Percentiles rank a stretch among this genome's conserved stretches.
phyloP scores from a whole-genome alignment of 352 stramenopile genomes.

The Globisporangium apiculatum region DNA sequence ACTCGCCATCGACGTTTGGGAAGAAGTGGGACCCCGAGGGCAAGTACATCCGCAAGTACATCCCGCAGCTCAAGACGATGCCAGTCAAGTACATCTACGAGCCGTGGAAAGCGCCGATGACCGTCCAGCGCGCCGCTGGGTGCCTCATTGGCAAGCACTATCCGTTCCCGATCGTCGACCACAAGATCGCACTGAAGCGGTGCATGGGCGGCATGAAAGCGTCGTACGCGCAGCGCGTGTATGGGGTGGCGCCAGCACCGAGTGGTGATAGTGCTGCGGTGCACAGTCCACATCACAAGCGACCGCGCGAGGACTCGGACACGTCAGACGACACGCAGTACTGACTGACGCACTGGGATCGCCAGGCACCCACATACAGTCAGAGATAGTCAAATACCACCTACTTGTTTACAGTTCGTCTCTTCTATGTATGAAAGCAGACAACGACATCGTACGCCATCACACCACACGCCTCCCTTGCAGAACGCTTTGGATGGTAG shows the following conservation, averaged over 20 bases:
- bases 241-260: slow-evolving; percentile 6
- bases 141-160: slow-evolving; percentile 93
- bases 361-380: too few species aligned
- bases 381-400: too few species aligned
- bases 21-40: slow-evolving; percentile 96
- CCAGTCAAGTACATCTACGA: slow-evolving; percentile 90
- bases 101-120: slow-evolving; percentile 17
- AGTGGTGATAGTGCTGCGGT: neutral
- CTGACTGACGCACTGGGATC: too few species aligned
- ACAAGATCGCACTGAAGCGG: slow-evolving; percentile 25
- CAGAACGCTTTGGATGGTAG: too few species aligned
- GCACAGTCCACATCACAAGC: slow-evolving; percentile 5
- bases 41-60: slow-evolving; percentile 90
- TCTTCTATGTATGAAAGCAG: too few species aligned
- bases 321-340: slow-evolving; percentile 8
- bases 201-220: slow-evolving; percentile 86
- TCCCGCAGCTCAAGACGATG: slow-evolving; percentile 83
- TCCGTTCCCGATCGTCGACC: slow-evolving; percentile 93
- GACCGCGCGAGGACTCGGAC: slow-evolving; percentile 7
- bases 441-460: too few species aligned
- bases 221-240: slow-evolving; percentile 52
- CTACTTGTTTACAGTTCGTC: too few species aligned
- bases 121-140: slow-evolving; percentile 55
- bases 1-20: slow-evolving; percentile 90
- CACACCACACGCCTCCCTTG: too few species aligned